These are phyloP conservation scores for Entophlyctis luteolus DNA, from an alignment of 192 early-diverging fungal species.

Conservation along the genomic window DNA sequence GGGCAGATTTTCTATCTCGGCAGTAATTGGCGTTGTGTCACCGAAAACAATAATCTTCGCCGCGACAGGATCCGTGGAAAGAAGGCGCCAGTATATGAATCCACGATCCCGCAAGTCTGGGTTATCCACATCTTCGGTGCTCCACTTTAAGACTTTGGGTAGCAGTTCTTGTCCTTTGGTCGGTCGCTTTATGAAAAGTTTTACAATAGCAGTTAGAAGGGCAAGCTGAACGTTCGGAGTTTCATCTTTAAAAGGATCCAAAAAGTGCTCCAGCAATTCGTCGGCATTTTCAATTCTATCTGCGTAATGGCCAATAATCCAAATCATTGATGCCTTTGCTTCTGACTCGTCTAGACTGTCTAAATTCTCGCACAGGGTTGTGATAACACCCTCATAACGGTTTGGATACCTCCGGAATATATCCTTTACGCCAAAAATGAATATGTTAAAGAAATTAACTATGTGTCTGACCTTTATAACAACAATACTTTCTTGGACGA, in stretches of 20 bases:
- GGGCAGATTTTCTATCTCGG: slow-evolving; percentile 62
- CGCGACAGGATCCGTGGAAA: slow-evolving; percentile 88
- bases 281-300: slow-evolving; percentile 80
- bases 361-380: slow-evolving; percentile 83
- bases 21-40: slow-evolving; percentile 81
- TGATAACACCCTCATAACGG: slow-evolving; percentile 78
- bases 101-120: slow-evolving; percentile 95
- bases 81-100: slow-evolving; percentile 95
- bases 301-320: slow-evolving; percentile 96
- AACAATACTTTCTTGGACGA: slow-evolving; percentile 87
- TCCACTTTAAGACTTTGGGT: slow-evolving; percentile 78
- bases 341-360: slow-evolving; percentile 88
- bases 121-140: slow-evolving; percentile 85
- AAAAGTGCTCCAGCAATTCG: slow-evolving; percentile 70
- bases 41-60: slow-evolving; percentile 88
- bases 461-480: slow-evolving; percentile 69
- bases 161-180: slow-evolving; percentile 80
- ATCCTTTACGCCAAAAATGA: slow-evolving; percentile 48
- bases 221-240: slow-evolving; percentile 80
- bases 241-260: slow-evolving; percentile 88
- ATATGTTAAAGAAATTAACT: not conserved
- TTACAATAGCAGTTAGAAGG: slow-evolving; percentile 84
- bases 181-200: slow-evolving; percentile 91
- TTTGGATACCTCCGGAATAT: slow-evolving; percentile 93
- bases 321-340: slow-evolving; percentile 85